Evolutionary conservation across 1,284 basidiomycete genomes (phyloP).

Genomic region (Schizopora paradoxa): DNA sequence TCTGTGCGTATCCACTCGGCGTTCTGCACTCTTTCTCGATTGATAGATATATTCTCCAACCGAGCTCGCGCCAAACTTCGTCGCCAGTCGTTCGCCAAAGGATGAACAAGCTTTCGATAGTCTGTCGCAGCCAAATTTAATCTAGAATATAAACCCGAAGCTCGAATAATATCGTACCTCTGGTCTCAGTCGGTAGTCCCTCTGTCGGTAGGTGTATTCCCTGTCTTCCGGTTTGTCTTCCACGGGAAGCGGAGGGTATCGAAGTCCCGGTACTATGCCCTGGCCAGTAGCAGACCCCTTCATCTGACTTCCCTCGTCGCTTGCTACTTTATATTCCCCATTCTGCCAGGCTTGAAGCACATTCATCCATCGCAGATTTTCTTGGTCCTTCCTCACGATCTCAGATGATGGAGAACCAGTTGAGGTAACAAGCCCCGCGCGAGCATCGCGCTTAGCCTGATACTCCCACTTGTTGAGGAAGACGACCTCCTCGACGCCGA

Average conservation of each 20-base stretch:
- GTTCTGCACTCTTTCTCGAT: constrained; percentile 55
- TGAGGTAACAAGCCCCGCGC: background rate
- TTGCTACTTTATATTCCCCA: constrained; percentile 30
- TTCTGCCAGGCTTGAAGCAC: constrained; percentile 47
- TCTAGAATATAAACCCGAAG: background rate
- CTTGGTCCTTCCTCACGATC: constrained; percentile 16
- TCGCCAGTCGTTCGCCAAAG: constrained; percentile 68
- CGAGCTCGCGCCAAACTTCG: constrained; percentile 64
- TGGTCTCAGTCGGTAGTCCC: constrained; percentile 10
- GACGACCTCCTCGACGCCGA: constrained; percentile 53
- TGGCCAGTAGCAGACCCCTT: too few relatives aligned
- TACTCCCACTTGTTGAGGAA: constrained; percentile 31
- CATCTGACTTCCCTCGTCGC: background rate
- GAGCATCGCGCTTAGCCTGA: background rate
- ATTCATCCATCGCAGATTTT: constrained; percentile 43
- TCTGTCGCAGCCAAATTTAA: constrained; percentile 35
- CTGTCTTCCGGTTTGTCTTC: constrained; percentile 3
- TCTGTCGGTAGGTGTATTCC: constrained; percentile 11
- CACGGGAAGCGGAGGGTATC: constrained; percentile 12
- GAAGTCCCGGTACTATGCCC: constrained; percentile 13
- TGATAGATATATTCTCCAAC: constrained; percentile 69
- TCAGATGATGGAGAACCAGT: too few relatives aligned
- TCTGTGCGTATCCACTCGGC: constrained; percentile 50
- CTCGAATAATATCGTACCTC: constrained; percentile 34
- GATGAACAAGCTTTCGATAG: constrained; percentile 63